Evolutionary conservation across 2,329 filamentous ascomycete species (phyloP), one percentile per base, ranked within the genome.

Genomic region (Penicillium fuscoglaucum): DNA sequence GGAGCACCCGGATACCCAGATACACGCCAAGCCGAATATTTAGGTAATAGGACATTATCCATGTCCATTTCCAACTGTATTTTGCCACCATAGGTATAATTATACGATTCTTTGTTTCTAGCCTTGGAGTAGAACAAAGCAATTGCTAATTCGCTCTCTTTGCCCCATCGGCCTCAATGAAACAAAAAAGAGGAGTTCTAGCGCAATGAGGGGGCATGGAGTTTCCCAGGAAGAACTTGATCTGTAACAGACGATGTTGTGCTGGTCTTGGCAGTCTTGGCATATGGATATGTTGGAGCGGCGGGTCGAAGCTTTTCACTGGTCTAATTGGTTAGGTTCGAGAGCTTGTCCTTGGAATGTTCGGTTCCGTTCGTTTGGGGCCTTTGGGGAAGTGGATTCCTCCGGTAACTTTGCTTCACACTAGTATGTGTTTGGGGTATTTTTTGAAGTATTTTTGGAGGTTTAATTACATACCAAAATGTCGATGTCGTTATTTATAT

Each of bases 291-390:
- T 40, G 45, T n/a, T 29, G 37, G 19, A 29, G 13, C 26, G 15
- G 15, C 4, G 28, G 50, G 24, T 45, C 17, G 13, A 29, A 19
- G 5, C 13, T 31, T 6, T 12, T 15, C 2, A 4, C n/a, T 12
- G 12, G 12, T 15, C 5, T 54, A 10, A 64, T 64, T 62, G 63
- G 63, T 9, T 12, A 65, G 19, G 61, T 64, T 65, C 21, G 55
- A 46, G 47, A 17, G 21, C n/a, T 44, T 26, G 3, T 51, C n/a
- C 21, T 21, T 4, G 13, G 24, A 24, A 26, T 45, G 3, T 12
- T 52, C 19, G 7, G 12, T 28, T 24, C 37, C 28, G 29, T 35
- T 33, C 21, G 37, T 21, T 31, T 47, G 6, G 13, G 29, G 24
- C 17, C 21, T 15, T n/a, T 28, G 46, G 47, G 46, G 47, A 45